A percentile compares a stretch with the other conserved stretches of the same genome.
Evolutionary conservation across 148 eudicot genomes (phyloP).

Genomic region (Vaccinium darrowii): DNA sequence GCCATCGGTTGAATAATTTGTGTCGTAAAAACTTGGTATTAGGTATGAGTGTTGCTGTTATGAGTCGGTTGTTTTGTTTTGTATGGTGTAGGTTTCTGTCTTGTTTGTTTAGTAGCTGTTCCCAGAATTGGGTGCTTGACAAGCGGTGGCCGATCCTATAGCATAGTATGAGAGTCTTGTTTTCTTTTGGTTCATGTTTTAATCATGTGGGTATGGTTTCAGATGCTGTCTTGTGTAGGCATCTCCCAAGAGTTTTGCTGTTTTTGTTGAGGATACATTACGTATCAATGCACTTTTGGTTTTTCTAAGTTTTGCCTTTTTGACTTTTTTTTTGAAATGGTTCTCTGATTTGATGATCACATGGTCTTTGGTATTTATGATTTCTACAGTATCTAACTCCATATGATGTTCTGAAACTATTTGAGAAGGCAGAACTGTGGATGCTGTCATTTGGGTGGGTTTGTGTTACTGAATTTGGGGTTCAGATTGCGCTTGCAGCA

Average conservation of each 20-base stretch:
- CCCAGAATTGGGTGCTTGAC: conserved; percentile 4
- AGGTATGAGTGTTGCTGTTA: not conserved
- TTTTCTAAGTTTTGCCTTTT: no score
- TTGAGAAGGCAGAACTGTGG: no score
- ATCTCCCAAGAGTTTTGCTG: not conserved
- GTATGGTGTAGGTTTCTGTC: not conserved
- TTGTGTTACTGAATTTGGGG: no score
- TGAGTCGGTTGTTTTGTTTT: not conserved
- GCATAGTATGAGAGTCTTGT: not conserved
- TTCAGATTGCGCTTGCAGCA: no score
- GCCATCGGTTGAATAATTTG: not conserved
- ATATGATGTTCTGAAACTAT: no score
- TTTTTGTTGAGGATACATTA: no score
- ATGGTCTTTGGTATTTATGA: no score
- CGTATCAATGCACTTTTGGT: no score
- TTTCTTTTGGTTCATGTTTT: not conserved
- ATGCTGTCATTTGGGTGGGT: no score
- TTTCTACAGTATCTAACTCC: no score
- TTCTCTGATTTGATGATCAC: no score
- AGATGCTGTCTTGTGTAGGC: not conserved
- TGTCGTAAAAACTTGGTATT: not conserved
- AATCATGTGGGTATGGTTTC: not conserved
- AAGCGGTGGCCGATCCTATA: conserved; percentile 3
- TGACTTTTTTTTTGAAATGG: no score
- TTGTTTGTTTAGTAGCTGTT: not conserved